Evolutionary conservation across 1,284 basidiomycete genomes (phyloP), one percentile per base, ranked within the genome.

Genomic region (Ceratorhiza oryzae-sativae): DNA sequence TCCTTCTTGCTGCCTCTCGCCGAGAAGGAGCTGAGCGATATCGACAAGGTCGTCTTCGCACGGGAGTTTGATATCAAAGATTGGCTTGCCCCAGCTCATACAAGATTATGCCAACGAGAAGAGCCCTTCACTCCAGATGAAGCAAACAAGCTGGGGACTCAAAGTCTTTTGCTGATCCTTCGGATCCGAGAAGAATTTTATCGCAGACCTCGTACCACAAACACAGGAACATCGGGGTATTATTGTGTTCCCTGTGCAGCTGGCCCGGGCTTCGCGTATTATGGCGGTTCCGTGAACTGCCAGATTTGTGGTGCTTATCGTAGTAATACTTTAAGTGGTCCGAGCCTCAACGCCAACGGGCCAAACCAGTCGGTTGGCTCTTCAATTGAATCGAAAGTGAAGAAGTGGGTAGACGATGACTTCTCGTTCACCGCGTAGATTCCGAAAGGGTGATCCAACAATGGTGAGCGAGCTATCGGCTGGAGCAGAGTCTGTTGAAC

Each of bases 11-110:
- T 71, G 23, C 42, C 53, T 32, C 20, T 72, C 18, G 65, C 65
- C 27, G 65, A 68, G 23, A 68, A 56, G 13, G 13, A 32, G 12
- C 53, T 68, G n/a, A 45, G 51, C 41, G 65, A 68, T n/a, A 56
- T 68, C 39, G 73, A 71, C 32, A 59, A 65, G 34, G 56, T 73
- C 51, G 32, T 60, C 13, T 65, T 71, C 15, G 73, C 73, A 5
- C 49, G 42, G 32, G 61, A 71, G 34, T 73, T 56, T 46, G 61
- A 51, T 8, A 63, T 73, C 8, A 32, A 63, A 15, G 61, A 68
- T 13, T 73, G 73, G 73, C 49, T 73, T 1, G 46, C 34, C 6
- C 73, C 70, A 18, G 59, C 73, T 4, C 55, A 67, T 39, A 20
- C 39, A 1, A 42, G 36, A 23, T 36, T 73, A 0, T 73, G 73